Conservation (phyloP, 2,329 filamentous ascomycete species). For the Aspergillus flavus region DNA sequence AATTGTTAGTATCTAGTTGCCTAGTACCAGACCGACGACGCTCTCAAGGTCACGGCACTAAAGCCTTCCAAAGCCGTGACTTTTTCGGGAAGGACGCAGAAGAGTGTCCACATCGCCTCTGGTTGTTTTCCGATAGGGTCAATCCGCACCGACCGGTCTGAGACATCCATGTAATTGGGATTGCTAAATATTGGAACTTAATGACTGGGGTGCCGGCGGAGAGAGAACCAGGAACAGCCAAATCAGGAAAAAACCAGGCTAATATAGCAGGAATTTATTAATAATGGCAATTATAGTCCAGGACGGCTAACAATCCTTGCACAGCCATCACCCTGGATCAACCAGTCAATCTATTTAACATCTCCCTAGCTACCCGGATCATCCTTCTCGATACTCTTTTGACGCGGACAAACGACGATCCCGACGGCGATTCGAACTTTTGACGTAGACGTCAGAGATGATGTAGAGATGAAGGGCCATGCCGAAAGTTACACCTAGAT, state of each 20-base stretch:
- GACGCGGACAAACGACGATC: background rate
- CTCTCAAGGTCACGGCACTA: background rate
- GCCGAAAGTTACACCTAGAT: background rate
- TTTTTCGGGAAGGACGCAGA: slow-evolving; percentile 6
- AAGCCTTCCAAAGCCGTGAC: background rate
- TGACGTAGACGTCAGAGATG: slow-evolving; percentile 4
- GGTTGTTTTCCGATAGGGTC: slow-evolving; percentile 15
- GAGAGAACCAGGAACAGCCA: background rate
- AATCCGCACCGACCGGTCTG: slow-evolving; percentile 11
- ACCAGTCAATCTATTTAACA: slow-evolving; percentile 1
- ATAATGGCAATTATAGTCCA: background rate
- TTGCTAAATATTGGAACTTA: background rate
- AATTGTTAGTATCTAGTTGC: background rate
- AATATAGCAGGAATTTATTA: background rate
- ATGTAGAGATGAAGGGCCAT: background rate
- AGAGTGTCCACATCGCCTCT: slow-evolving; percentile 7
- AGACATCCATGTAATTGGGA: slow-evolving; percentile 6
- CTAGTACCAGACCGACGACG: background rate
- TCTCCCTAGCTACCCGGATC: background rate
- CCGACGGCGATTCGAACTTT: background rate
- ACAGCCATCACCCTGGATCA: background rate
- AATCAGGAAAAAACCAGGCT: background rate
- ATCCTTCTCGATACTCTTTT: background rate
- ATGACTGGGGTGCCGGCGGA: background rate
- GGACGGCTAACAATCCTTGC: background rate